phyloP scores from a whole-genome alignment of 805 yeast species.

The Schizosaccharomyces osmophilus region DNA sequence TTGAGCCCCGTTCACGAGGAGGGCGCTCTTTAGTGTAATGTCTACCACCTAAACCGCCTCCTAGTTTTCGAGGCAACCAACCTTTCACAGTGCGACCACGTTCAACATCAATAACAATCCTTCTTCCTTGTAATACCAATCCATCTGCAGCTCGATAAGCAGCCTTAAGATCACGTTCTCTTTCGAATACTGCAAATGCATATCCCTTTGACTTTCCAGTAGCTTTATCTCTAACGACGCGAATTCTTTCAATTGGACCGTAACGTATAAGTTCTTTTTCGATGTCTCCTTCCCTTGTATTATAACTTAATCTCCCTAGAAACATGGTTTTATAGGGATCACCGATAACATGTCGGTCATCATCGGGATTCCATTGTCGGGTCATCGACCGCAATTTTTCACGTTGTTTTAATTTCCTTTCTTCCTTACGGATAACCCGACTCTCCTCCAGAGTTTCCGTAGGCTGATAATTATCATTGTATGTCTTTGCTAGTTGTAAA shows the following conservation, averaged over 20 bases:
- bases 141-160: constrained; percentile 41
- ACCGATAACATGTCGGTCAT: constrained; percentile 32
- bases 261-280: constrained; percentile 33
- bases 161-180: constrained; percentile 30
- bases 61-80: constrained; percentile 27
- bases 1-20: neutral
- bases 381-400: constrained; percentile 17
- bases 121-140: constrained; percentile 25
- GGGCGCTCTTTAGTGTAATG: constrained; percentile 22
- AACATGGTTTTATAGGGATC: constrained; percentile 66
- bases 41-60: constrained; percentile 87
- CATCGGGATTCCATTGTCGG: constrained; percentile 27
- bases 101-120: constrained; percentile 21
- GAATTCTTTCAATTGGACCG: constrained; percentile 44
- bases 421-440: constrained; percentile 9
- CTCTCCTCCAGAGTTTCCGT: constrained; percentile 15
- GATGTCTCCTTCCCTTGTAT: constrained; percentile 40
- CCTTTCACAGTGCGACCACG: constrained; percentile 16
- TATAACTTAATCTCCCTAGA: constrained; percentile 45
- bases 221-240: constrained; percentile 32
- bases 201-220: constrained; percentile 48
- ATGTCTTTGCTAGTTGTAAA: constrained; percentile 12
- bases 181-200: constrained; percentile 52
- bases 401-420: constrained; percentile 11
- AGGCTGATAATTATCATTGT: constrained; percentile 11